Conservation (phyloP, 73 alveolate genomes). For the Uronychia binucleata region DNA sequence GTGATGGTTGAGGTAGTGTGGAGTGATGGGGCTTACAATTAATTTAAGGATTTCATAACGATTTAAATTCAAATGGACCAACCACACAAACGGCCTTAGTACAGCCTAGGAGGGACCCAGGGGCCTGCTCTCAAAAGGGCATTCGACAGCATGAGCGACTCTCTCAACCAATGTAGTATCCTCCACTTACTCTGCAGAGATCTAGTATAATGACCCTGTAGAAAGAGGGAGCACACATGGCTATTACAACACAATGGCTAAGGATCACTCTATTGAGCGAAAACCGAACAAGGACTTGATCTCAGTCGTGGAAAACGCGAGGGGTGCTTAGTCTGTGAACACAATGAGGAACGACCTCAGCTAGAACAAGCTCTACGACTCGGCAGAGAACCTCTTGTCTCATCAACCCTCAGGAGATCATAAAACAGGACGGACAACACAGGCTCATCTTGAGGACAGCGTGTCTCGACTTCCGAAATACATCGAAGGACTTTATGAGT, state of each 20-base stretch:
- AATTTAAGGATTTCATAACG: not conserved
- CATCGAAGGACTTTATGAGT: slow-evolving; percentile 7
- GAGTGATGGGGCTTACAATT: too few species aligned
- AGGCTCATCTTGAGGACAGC: slow-evolving; percentile 19
- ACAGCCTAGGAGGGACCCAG: not conserved
- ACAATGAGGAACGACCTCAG: not conserved
- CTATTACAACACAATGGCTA: not conserved
- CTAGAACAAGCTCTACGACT: not conserved
- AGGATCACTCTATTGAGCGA: not conserved
- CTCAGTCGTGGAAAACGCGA: not conserved
- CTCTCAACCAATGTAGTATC: not conserved
- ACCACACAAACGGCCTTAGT: not conserved
- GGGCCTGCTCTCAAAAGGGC: not conserved
- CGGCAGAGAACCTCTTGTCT: too few species aligned
- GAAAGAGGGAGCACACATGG: not conserved
- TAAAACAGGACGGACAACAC: not conserved
- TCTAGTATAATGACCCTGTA: not conserved
- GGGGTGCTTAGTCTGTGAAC: not conserved
- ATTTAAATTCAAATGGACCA: not conserved
- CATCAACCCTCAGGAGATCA: too few species aligned
- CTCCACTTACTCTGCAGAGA: not conserved
- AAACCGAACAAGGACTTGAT: not conserved
- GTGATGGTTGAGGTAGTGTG: not conserved
- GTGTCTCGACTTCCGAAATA: not conserved
- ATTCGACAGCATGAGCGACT: not conserved